Percentiles rank a stretch among this genome's conserved stretches.
These are phyloP conservation scores for Penicillium freii DNA, from an alignment of 2,329 filamentous ascomycete genomes.

Conservation along the genomic window DNA sequence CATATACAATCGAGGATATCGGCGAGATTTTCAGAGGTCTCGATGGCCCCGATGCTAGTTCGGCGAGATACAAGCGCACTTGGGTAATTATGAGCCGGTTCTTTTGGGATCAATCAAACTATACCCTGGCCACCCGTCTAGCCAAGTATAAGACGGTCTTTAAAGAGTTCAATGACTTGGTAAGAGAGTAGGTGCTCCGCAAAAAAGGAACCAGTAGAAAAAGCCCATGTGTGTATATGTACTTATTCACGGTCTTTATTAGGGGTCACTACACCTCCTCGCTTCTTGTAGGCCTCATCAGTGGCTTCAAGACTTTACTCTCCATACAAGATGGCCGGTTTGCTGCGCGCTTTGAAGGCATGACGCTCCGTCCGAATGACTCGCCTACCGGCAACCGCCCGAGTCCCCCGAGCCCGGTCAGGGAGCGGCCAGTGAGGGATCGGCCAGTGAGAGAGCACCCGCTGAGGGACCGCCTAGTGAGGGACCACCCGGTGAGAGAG, in stretches of 20 bases:
- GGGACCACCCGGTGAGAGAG: neutral
- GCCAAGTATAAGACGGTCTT: slow-evolving; percentile 53
- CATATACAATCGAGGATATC: slow-evolving; percentile 53
- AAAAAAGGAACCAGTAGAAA: neutral
- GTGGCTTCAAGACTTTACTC: slow-evolving; percentile 28
- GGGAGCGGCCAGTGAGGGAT: neutral
- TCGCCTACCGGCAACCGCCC: slow-evolving; percentile 28
- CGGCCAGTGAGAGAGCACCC: neutral
- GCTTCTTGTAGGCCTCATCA: slow-evolving; percentile 29
- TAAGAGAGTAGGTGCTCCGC: slow-evolving; percentile 46
- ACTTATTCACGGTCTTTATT: slow-evolving; percentile 10
- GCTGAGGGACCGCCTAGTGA: slow-evolving; percentile 15
- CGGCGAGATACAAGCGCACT: slow-evolving; percentile 46
- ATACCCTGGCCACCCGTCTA: slow-evolving; percentile 49
- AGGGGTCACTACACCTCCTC: slow-evolving; percentile 30
- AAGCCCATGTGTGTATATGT: slow-evolving; percentile 8
- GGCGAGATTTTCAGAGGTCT: slow-evolving; percentile 46
- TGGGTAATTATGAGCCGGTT: slow-evolving; percentile 52
- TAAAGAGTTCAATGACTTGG: slow-evolving; percentile 43
- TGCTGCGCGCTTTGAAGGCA: slow-evolving; percentile 24
- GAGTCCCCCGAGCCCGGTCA: slow-evolving; percentile 29
- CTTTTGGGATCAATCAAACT: slow-evolving; percentile 49
- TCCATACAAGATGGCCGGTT: slow-evolving; percentile 32
- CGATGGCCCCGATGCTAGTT: slow-evolving; percentile 29
- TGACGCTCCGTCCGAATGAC: slow-evolving; percentile 26